phyloP scores from a whole-genome alignment of 805 yeast genomes.

The Cephaloascus albidus region DNA sequence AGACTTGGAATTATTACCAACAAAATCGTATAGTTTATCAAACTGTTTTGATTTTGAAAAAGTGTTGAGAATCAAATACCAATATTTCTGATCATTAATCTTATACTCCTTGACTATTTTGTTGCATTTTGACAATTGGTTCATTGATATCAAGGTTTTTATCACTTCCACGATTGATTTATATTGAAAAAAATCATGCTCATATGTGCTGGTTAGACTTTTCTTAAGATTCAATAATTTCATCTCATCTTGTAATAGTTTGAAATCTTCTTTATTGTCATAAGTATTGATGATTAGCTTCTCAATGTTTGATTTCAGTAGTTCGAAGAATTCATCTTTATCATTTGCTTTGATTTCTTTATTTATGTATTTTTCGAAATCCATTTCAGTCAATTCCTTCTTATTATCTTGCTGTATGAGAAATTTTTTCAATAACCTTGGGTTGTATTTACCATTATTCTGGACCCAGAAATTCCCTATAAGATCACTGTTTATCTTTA shows the following conservation, averaged over 20 bases:
- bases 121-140: conserved; percentile 41
- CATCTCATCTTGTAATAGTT: conserved; percentile 33
- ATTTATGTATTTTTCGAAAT: conserved; percentile 9
- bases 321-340: conserved; percentile 11
- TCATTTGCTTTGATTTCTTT: conserved; percentile 8
- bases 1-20: conserved; percentile 37
- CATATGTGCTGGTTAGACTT: conserved; percentile 29
- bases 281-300: not conserved
- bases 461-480: conserved; percentile 27
- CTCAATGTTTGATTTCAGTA: conserved; percentile 11
- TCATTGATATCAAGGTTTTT: conserved; percentile 28
- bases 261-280: conserved; percentile 22
- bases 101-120: conserved; percentile 43
- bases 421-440: conserved; percentile 15
- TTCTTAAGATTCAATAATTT: conserved; percentile 34
- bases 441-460: conserved; percentile 15
- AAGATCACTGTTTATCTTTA: conserved; percentile 26
- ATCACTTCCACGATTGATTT: conserved; percentile 41
- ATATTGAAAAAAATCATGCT: conserved; percentile 24
- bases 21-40: conserved; percentile 46
- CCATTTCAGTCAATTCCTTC: conserved; percentile 9
- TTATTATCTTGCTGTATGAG: conserved; percentile 20
- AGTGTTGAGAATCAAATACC: conserved; percentile 42
- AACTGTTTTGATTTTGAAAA: conserved; percentile 39
- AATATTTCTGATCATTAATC: conserved; percentile 46